Percentiles rank a stretch among this genome's conserved stretches.
phyloP scores from a whole-genome alignment of 2,329 filamentous ascomycete species.

The Amphichorda felina region DNA sequence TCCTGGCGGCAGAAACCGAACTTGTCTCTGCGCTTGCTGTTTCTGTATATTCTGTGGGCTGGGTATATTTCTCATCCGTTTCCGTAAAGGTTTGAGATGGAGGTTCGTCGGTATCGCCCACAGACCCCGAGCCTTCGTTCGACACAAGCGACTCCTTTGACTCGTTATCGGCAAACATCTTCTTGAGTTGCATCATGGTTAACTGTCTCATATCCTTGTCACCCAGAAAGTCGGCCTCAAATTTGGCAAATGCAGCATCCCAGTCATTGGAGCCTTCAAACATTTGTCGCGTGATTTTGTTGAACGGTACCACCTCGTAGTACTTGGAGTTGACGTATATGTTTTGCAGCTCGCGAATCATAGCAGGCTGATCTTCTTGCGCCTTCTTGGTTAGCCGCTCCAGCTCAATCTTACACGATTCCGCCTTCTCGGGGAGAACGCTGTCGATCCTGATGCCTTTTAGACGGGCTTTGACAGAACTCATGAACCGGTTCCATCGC shows the following conservation, averaged over 20 bases:
- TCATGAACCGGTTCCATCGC: slow-evolving; percentile 75
- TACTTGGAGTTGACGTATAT: slow-evolving; percentile 91
- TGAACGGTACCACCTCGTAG: slow-evolving; percentile 92
- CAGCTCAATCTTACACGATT: slow-evolving; percentile 71
- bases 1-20: slow-evolving; percentile 11
- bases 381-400: slow-evolving; percentile 67
- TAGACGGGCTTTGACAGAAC: slow-evolving; percentile 71
- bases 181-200: slow-evolving; percentile 84
- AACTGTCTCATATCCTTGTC: slow-evolving; percentile 93
- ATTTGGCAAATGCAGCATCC: slow-evolving; percentile 82
- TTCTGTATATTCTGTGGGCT: slow-evolving; percentile 26
- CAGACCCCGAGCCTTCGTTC: slow-evolving; percentile 52
- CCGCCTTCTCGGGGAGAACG: slow-evolving; percentile 75
- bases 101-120: slow-evolving; percentile 36
- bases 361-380: slow-evolving; percentile 66
- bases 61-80: slow-evolving; percentile 32
- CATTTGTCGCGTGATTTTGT: slow-evolving; percentile 77
- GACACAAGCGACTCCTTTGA: slow-evolving; percentile 64
- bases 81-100: slow-evolving; percentile 32
- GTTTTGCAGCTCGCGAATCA: slow-evolving; percentile 71
- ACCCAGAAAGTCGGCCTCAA: slow-evolving; percentile 86
- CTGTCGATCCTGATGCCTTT: slow-evolving; percentile 86
- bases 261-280: slow-evolving; percentile 88
- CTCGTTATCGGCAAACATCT: slow-evolving; percentile 87
- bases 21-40: slow-evolving; percentile 19